Conservation (phyloP, 108 stramenopile genomes). For the Thalassiosira profunda region DNA sequence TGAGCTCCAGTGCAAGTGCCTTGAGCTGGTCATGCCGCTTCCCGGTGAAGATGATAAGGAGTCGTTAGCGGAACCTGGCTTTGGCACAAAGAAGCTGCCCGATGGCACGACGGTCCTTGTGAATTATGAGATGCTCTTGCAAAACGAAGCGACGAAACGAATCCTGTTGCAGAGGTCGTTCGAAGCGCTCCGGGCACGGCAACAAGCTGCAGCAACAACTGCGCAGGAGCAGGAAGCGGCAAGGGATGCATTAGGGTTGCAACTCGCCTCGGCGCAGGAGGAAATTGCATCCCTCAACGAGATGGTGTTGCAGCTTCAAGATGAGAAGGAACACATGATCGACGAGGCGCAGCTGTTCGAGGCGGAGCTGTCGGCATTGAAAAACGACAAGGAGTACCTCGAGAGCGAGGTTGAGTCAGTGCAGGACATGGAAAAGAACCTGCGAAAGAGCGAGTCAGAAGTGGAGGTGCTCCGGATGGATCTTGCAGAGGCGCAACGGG, state of each 20-base stretch:
- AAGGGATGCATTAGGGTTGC: background rate
- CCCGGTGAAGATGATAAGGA: constrained; percentile 30
- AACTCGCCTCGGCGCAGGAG: constrained; percentile 6
- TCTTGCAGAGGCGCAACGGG: constrained; percentile 6
- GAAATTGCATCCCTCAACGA: constrained; percentile 26
- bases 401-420: constrained; percentile 8
- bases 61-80: constrained; percentile 18
- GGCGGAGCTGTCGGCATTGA: constrained; percentile 19
- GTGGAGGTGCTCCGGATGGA: background rate
- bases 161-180: constrained; percentile 67
- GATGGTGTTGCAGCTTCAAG: constrained; percentile 15
- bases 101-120: constrained; percentile 59
- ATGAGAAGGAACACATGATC: constrained; percentile 17
- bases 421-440: constrained; percentile 1
- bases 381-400: constrained; percentile 20
- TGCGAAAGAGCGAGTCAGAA: constrained; percentile 1
- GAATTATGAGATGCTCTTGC: constrained; percentile 64
- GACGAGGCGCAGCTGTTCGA: constrained; percentile 30
- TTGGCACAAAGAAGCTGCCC: constrained; percentile 43
- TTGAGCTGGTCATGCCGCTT: constrained; percentile 43
- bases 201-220: constrained; percentile 3
- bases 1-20: constrained; percentile 42
- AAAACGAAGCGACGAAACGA: constrained; percentile 69
- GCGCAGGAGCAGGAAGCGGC: constrained; percentile 23
- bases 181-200: constrained; percentile 16